Evolutionary conservation across 164 flowering plant species (phyloP).

Genomic region (Vitis cinerea): DNA sequence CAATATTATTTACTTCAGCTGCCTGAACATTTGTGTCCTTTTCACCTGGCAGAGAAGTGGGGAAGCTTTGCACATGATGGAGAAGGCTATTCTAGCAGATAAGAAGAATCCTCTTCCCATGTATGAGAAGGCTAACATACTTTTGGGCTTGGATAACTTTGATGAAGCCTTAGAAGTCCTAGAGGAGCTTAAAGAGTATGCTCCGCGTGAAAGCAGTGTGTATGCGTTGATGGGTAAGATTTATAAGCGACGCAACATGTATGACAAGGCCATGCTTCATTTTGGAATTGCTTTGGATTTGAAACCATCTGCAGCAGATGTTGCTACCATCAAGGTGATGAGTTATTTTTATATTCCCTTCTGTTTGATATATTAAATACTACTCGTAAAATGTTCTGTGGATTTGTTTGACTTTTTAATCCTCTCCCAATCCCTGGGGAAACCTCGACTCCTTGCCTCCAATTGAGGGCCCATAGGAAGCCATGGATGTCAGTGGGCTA

Average conservation of each 20-base stretch:
- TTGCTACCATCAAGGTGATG: conserved; percentile 87
- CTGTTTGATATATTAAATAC: not conserved
- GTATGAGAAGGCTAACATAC: conserved; percentile 93
- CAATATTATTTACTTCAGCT: not conserved
- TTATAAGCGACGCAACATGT: conserved; percentile 66
- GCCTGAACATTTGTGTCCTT: not conserved
- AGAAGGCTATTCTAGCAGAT: conserved; percentile 85
- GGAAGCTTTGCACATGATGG: conserved; percentile 87
- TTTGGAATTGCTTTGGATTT: conserved; percentile 90
- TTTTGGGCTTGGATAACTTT: conserved; percentile 59
- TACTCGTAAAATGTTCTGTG: too few species aligned
- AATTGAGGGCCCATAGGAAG: too few species aligned
- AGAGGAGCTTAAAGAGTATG: conserved; percentile 88
- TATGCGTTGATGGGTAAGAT: conserved; percentile 98
- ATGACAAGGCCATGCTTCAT: conserved; percentile 89
- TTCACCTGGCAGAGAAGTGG: conserved; percentile 57
- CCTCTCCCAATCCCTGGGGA: too few species aligned
- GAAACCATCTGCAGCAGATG: conserved; percentile 94
- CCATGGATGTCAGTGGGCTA: too few species aligned
- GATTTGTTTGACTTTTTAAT: too few species aligned
- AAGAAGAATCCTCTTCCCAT: conserved; percentile 92
- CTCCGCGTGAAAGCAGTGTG: conserved; percentile 91
- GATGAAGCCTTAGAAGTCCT: conserved; percentile 83
- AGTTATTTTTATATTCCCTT: not conserved
- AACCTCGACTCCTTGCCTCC: too few species aligned